Percentiles rank a stretch among this genome's conserved stretches.
Evolutionary conservation across 768 basidiomycete species (phyloP).

Genomic region (Cystobasidium onofrii): DNA sequence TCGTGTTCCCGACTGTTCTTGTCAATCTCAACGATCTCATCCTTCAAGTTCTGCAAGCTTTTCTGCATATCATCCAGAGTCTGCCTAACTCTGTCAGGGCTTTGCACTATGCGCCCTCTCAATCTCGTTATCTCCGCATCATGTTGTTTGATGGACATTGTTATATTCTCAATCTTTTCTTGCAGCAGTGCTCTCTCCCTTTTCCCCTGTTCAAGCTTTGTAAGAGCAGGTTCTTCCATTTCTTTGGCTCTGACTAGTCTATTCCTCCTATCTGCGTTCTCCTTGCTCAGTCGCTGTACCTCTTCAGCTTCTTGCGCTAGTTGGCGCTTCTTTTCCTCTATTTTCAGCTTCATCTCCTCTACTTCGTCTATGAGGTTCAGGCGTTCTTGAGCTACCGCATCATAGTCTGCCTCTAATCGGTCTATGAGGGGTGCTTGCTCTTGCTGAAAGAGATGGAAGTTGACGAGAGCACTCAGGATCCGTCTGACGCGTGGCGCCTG

Average conservation of each 20-base stretch:
- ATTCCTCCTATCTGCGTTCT: slow-evolving; percentile 21
- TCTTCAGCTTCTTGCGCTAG: slow-evolving; percentile 14
- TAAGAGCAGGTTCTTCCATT: slow-evolving; percentile 23
- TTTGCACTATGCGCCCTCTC: slow-evolving; percentile 22
- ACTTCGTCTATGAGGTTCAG: slow-evolving; percentile 15
- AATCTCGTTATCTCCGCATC: slow-evolving; percentile 32
- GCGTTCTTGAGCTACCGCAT: slow-evolving; percentile 26
- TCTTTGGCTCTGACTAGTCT: slow-evolving; percentile 13
- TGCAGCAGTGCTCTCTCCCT: slow-evolving; percentile 10
- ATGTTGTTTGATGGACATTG: slow-evolving; percentile 18
- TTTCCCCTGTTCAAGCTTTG: slow-evolving; percentile 15
- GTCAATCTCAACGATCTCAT: slow-evolving; percentile 31
- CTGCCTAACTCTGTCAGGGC: slow-evolving; percentile 32
- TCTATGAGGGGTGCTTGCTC: slow-evolving; percentile 35
- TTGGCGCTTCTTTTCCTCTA: slow-evolving; percentile 17
- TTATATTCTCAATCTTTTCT: slow-evolving; percentile 24
- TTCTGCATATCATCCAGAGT: slow-evolving; percentile 27
- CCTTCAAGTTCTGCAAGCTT: slow-evolving; percentile 26
- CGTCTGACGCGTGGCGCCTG: slow-evolving; percentile 31
- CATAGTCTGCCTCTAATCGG: slow-evolving; percentile 33
- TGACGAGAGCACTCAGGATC: slow-evolving; percentile 39
- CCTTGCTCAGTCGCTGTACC: slow-evolving; percentile 7
- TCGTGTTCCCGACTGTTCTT: slow-evolving; percentile 26
- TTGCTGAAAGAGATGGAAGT: slow-evolving; percentile 40
- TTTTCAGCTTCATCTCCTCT: background rate